Evolutionary conservation across 2,329 filamentous ascomycete genomes (phyloP), one percentile per base, ranked within the genome.

Genomic region (Emergomyces orientalis): DNA sequence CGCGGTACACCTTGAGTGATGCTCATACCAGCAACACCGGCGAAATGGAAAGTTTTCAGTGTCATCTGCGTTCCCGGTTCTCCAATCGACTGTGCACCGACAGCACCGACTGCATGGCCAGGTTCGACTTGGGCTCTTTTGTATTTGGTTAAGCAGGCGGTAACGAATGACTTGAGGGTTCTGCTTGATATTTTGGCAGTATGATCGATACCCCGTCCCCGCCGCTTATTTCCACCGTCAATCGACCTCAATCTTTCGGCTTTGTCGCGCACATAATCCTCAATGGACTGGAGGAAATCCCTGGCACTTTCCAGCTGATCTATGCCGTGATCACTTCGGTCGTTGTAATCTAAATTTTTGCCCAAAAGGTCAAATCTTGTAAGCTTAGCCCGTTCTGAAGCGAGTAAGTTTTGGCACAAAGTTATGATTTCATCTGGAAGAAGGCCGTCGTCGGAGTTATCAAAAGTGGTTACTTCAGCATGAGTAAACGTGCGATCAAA

Each of bases 11-110:
- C 94, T 73, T 97, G 91, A 0, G 94, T 99, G 73, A 99, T 96
- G 83, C 91, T 96, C 94, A 99, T 97, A 75, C 93, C 93, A 52
- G 94, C 94, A 67, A 99, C 94, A 89, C 94, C 94, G 73, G 94
- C 94, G 80, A 99, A 99, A 88, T 97, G 94, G 86, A 97, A 97
- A 73, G 94, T 97, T 79, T 97, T 97, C 67, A 99, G 79, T 0
- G 94, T 99, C 94, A 99, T 99, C 76, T 99, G 94, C 0, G 94
- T 99, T 74, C 94, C 94, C 0, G 94, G 94, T 72, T 99, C 94
- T 77, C 94, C 94, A 69, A 99, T 99, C 1, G 93, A 97, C 75
- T 99, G 94, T 1, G 94, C 94, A 67, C 94, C 94, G 45, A 97
- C 91, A 19, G 94, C 94, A 66, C 94, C 94, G 0, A 99, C 94